phyloP scores from a whole-genome alignment of 106 monocot genomes.

The Dioscorea zingiberensis region DNA sequence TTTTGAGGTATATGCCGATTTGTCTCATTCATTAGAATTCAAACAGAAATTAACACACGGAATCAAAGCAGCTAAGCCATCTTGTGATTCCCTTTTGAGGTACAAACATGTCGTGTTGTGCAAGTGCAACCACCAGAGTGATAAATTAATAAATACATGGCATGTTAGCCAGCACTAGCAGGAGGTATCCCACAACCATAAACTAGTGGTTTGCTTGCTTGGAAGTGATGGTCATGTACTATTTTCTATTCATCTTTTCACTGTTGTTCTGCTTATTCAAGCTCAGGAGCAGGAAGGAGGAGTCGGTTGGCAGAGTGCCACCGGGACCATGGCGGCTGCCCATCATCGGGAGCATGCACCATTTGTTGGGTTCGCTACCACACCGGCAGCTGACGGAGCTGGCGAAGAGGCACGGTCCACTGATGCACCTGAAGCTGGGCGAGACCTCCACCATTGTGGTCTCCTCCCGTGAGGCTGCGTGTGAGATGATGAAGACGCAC shows the following conservation, averaged over 20 bases:
- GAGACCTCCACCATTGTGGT: slow-evolving; percentile 7
- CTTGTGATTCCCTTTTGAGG: too few species aligned
- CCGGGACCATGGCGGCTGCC: slow-evolving; percentile 7
- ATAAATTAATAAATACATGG: too few species aligned
- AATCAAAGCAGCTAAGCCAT: too few species aligned
- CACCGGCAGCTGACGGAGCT: background rate
- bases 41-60: too few species aligned
- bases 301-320: background rate
- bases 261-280: background rate
- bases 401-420: slow-evolving; percentile 3
- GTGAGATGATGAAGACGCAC: slow-evolving; percentile 4
- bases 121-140: too few species aligned
- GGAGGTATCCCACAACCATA: too few species aligned
- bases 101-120: too few species aligned
- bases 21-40: too few species aligned
- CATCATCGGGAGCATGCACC: slow-evolving; percentile 10
- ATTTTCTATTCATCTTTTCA: background rate
- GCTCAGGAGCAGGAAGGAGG: background rate
- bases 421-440: slow-evolving; percentile 12
- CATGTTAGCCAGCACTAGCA: too few species aligned
- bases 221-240: background rate
- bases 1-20: too few species aligned
- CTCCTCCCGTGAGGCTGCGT: slow-evolving; percentile 5
- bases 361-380: background rate
- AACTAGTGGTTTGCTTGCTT: too few species aligned